Percentiles rank a stretch among this genome's conserved stretches.
Evolutionary conservation across 768 basidiomycete species (phyloP).

Genomic region (Pleurotus citrinopileatus): DNA sequence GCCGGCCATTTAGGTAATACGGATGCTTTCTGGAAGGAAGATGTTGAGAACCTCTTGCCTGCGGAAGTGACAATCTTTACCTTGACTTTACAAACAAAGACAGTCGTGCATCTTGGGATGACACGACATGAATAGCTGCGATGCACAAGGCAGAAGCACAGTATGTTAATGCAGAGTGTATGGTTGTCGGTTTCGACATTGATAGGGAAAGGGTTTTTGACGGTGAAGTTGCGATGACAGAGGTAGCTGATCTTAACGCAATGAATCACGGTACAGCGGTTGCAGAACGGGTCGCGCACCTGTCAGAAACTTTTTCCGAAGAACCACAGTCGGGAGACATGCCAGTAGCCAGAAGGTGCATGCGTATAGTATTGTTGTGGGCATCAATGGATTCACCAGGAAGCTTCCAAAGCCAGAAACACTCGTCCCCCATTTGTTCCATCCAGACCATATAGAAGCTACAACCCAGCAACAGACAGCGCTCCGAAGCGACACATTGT

Average conservation of each 20-base stretch:
- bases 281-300: conserved; percentile 38
- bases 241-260: conserved; percentile 32
- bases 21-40: conserved; percentile 59
- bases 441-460: conserved; percentile 37
- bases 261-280: neutral
- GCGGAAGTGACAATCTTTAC: conserved; percentile 32
- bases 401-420: conserved; percentile 25
- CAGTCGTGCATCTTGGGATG: conserved; percentile 40
- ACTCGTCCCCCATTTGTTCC: conserved; percentile 37
- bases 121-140: conserved; percentile 39
- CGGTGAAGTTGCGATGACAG: conserved; percentile 50
- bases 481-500: conserved; percentile 51
- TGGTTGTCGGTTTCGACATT: conserved; percentile 43
- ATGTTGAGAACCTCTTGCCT: conserved; percentile 4
- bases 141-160: conserved; percentile 42
- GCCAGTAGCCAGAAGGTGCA: conserved; percentile 45
- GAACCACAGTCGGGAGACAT: conserved; percentile 54
- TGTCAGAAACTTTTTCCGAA: conserved; percentile 58
- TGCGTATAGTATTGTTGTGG: conserved; percentile 40
- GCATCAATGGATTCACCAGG: conserved; percentile 37
- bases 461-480: conserved; percentile 43
- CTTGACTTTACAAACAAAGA: conserved; percentile 65
- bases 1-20: conserved; percentile 66
- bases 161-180: conserved; percentile 45
- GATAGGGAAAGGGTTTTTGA: conserved; percentile 43